Base-by-base conservation (phyloP, 345 rosid genomes). In the Gossypium herbaceum region DNA sequence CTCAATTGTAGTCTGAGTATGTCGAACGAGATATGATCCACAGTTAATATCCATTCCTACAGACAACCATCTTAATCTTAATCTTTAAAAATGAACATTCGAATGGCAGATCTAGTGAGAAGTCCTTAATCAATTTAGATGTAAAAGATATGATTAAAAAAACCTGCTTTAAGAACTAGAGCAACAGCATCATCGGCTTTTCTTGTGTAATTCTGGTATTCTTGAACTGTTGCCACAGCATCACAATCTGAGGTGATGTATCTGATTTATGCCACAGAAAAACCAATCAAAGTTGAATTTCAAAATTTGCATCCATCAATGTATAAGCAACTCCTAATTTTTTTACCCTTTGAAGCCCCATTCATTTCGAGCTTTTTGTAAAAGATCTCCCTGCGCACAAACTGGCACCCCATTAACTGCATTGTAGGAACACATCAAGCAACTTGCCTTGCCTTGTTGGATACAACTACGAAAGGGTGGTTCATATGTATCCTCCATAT, bases 381-480 rank as follows among this genome's bases (percentile, higher is more conserved):
- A 85, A 8, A 94, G 81, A 78, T 88, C 94, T 66, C 73, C 81
- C 71, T 69, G 82, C 57, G 94, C 97, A 76, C 98, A 94, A 2
- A 93, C 92, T 27, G 97, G 98, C 58, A 91, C 92, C 45, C 97
- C 98, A 74, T 94, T 88, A 74, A 94, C 92, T 79, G 78, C 86
- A 84, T 88, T 94, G 81, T 91, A 92, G 10, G 98, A 88, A 74
- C 98, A 92, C 97, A 94, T 94, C 82, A 94, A 84, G 90, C 98
- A 92, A 82, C 95, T 92, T 43, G 94, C 97, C 87, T 90, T 88
- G 57, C 92, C 98, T 82, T 90, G 85, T 74, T 81, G 78, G 8
- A 94, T 64, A 76, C 97, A 92, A 63, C 93, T 86, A 60, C 77
- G 84, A 79, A 94, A 94, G 12, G 97, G 98, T 0, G 95, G 95